Evolutionary conservation across 441 rosid genomes (phyloP).

Genomic region (Gossypium gossypioides): DNA sequence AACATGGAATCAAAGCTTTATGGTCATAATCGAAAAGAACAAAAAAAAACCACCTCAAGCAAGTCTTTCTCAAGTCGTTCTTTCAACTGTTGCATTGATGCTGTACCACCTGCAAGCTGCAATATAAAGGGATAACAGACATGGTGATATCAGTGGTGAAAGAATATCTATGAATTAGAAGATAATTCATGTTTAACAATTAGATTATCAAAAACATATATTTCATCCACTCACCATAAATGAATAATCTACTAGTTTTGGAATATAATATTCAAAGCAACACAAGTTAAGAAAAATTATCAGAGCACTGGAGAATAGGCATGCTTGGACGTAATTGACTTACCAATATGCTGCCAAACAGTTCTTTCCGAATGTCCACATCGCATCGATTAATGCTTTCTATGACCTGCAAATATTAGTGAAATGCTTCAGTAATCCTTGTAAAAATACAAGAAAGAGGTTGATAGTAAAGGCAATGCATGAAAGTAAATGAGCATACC

Average conservation of each 20-base stretch:
- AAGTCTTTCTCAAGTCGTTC: slow-evolving; percentile 98
- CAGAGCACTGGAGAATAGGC: background rate
- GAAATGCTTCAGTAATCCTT: slow-evolving; percentile 4
- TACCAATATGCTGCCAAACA: slow-evolving; percentile 93
- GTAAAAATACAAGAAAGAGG: background rate
- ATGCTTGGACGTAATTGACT: background rate
- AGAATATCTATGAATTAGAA: background rate
- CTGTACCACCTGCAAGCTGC: slow-evolving; percentile 98
- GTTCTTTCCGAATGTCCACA: slow-evolving; percentile 89
- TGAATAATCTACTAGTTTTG: background rate
- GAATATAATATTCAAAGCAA: background rate
- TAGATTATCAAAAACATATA: background rate
- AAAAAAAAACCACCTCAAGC: slow-evolving; percentile 54
- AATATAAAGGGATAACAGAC: slow-evolving; percentile 14
- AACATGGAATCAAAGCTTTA: background rate
- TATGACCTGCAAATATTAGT: slow-evolving; percentile 52
- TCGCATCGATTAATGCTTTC: slow-evolving; percentile 94
- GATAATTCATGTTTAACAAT: background rate
- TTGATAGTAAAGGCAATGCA: background rate
- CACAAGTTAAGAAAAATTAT: background rate
- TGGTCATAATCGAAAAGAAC: background rate
- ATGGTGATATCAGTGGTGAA: slow-evolving; percentile 6
- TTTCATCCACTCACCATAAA: background rate
- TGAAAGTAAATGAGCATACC: slow-evolving; percentile 36
- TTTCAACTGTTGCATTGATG: slow-evolving; percentile 98